These are phyloP conservation scores for Wallemia mellicola DNA, from an alignment of 1,284 basidiomycete genomes.

Conservation along the genomic window DNA sequence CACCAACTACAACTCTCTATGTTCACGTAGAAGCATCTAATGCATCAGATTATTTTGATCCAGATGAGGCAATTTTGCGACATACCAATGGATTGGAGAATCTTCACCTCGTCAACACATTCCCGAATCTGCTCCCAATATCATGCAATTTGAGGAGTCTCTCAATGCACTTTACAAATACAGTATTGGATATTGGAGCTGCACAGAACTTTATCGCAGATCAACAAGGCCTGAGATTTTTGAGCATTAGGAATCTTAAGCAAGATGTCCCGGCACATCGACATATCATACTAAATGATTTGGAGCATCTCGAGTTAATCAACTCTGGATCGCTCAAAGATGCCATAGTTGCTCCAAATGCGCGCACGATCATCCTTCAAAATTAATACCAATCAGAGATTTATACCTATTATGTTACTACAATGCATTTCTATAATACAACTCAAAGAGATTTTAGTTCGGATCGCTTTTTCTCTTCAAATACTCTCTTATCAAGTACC, in stretches of 20 bases:
- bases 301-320: not conserved
- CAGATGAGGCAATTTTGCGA: not conserved
- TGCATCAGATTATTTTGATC: not conserved
- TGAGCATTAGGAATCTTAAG: not conserved
- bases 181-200: not conserved
- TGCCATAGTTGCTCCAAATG: not conserved
- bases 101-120: not conserved
- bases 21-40: not conserved
- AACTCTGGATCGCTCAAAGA: not conserved
- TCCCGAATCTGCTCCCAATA: not conserved
- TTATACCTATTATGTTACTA: too few species aligned
- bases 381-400: not conserved
- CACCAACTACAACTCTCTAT: not conserved
- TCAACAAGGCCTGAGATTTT: not conserved
- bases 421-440: not conserved
- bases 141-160: not conserved
- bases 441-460: not conserved
- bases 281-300: not conserved
- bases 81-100: not conserved
- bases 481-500: conserved; percentile 8
- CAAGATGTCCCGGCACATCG: not conserved
- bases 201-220: not conserved
- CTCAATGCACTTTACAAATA: not conserved
- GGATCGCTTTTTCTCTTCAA: conserved; percentile 1
- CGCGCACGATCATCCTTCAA: not conserved